These are phyloP conservation scores for Kodamaea alishanica DNA, from an alignment of 1,139 yeast genomes.

Conservation along the genomic window DNA sequence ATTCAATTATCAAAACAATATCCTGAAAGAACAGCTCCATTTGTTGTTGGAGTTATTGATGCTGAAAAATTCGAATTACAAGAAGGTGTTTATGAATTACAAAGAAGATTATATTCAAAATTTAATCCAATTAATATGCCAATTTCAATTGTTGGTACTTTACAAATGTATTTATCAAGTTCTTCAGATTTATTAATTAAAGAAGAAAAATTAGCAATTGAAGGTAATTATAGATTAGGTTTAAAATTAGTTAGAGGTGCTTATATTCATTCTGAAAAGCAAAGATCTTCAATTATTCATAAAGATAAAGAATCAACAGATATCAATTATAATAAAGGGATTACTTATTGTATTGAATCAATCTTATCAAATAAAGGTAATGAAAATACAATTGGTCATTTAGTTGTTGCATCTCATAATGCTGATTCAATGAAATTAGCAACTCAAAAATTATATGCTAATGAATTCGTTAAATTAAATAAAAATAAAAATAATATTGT, in stretches of 20 bases:
- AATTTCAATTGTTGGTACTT: constrained; percentile 79
- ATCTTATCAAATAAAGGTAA: constrained; percentile 46
- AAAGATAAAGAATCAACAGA: constrained; percentile 77
- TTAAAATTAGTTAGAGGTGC: constrained; percentile 97
- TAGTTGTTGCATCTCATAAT: constrained; percentile 92
- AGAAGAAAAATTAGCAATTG: constrained; percentile 64
- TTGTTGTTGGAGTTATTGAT: constrained; percentile 83
- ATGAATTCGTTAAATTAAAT: constrained; percentile 19
- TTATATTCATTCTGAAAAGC: constrained; percentile 83
- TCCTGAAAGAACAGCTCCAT: constrained; percentile 72
- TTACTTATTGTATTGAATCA: constrained; percentile 59
- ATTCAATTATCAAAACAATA: constrained; percentile 43
- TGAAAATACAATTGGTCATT: constrained; percentile 65
- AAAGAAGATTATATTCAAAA: constrained; percentile 72
- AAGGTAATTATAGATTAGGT: constrained; percentile 70
- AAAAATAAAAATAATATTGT: constrained; percentile 62
- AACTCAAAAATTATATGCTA: constrained; percentile 47
- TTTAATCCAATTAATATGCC: constrained; percentile 62
- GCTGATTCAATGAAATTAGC: constrained; percentile 72
- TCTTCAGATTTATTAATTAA: constrained; percentile 57
- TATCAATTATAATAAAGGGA: constrained; percentile 67
- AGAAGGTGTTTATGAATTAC: constrained; percentile 87
- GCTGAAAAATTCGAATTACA: constrained; percentile 90
- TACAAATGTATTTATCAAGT: constrained; percentile 85
- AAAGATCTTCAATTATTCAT: constrained; percentile 65